Base-by-base conservation (phyloP, 257 asterid species). In the Echites panduratus region DNA sequence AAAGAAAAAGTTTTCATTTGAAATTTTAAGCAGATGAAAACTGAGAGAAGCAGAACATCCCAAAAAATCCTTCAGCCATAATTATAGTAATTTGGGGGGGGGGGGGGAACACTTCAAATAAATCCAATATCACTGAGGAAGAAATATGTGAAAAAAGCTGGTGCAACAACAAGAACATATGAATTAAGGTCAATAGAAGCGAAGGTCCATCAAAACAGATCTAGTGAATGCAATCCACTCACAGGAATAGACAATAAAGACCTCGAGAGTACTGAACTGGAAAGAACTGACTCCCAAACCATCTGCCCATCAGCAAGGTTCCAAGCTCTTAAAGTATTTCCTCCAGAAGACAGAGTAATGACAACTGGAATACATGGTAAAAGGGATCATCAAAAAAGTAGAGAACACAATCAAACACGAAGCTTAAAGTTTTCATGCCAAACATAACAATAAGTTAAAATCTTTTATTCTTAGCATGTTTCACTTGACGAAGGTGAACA, bases 301-400 rank as follows among this genome's bases (percentile, higher is more conserved):
- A 95, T 87, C 85, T 92, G 98, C 66, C 99, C 99, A 84, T 95
- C 99, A 78, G 98, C 97, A 78, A 95, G 98, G 86, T 89, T 92
- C 99, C 99, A 95, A 74, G 99, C 99, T 85, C 99, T 90, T 76
- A 92, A 68, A 66, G 87, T 80, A 77, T 87, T 90, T 79, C 99
- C 97, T 66, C 84, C 92, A 20, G 96, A 87, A 47, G 99, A 95
- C 58, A 90, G 83, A 63, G 97, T 85, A 81, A 90, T 81, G 63
- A 92, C 97, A 83, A 92, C 99, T 95, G 92, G 76, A 81, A 81
- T 41, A 16, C 65, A 48, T 63, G 3, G 48, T 14, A 44, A 71
- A 32, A 1, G 38, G 35, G 27, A 65, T 38, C 47, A 78, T 53
- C 3, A 54, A 43, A 41, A 50, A 59, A 32, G 54, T 13, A 77